A percentile compares a stretch with the other conserved stretches of the same genome.
phyloP scores from a whole-genome alignment of 2,329 filamentous ascomycete species.

The Colletotrichum theobromicola region DNA sequence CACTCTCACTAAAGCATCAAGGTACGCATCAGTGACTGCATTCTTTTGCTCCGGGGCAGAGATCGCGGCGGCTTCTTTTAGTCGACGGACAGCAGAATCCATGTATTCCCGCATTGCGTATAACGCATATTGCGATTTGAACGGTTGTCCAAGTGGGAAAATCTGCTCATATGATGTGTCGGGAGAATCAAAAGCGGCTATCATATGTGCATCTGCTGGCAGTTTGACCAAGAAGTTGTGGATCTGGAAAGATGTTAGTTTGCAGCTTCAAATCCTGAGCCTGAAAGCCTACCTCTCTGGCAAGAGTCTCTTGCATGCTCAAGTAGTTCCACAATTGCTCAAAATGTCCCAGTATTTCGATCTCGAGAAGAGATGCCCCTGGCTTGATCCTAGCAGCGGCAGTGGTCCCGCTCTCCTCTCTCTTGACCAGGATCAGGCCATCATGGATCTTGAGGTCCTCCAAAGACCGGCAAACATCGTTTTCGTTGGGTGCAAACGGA shows the following conservation, averaged over 20 bases:
- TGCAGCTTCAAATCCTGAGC: not conserved
- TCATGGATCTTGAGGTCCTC: constrained; percentile 70
- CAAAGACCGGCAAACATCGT: constrained; percentile 65
- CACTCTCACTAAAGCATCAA: constrained; percentile 45
- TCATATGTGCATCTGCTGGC: constrained; percentile 68
- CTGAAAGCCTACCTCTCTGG: constrained; percentile 61
- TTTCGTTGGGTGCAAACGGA: constrained; percentile 65
- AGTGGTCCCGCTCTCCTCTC: constrained; percentile 52
- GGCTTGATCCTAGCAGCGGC: constrained; percentile 50
- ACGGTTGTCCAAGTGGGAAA: constrained; percentile 73
- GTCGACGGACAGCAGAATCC: constrained; percentile 40
- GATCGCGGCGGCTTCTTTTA: not conserved
- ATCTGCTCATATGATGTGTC: constrained; percentile 61
- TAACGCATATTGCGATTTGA: constrained; percentile 76
- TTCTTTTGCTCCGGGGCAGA: constrained; percentile 8
- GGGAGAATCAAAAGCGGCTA: constrained; percentile 62
- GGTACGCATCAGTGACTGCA: constrained; percentile 29
- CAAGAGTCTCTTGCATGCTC: constrained; percentile 72
- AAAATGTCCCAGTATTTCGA: constrained; percentile 82
- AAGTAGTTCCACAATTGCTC: constrained; percentile 83
- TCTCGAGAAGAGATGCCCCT: constrained; percentile 70
- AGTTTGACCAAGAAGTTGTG: constrained; percentile 74
- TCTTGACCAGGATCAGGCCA: constrained; percentile 71
- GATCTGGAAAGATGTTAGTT: constrained; percentile 50
- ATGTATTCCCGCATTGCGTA: constrained; percentile 71